These are phyloP conservation scores for Hymenochaete sp. DNA, from an alignment of 1,284 basidiomycete genomes.

Conservation along the genomic window DNA sequence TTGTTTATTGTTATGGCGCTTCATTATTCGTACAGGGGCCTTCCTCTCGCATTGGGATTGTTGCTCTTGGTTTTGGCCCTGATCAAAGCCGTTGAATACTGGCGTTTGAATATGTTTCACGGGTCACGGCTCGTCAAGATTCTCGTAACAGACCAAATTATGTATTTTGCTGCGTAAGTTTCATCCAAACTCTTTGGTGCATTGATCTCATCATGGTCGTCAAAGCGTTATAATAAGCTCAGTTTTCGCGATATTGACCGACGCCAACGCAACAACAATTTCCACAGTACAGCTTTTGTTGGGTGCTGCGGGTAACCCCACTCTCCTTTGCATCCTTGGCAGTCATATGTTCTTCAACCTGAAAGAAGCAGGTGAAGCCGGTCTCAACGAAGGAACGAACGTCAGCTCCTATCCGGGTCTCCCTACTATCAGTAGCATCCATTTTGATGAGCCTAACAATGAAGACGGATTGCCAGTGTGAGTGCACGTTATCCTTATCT, in stretches of 20 bases:
- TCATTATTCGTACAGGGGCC: too few species aligned
- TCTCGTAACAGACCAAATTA: slow-evolving; percentile 2
- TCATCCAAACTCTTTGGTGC: not conserved
- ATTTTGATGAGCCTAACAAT: too few species aligned
- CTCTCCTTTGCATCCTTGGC: slow-evolving; percentile 2
- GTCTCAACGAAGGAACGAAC: slow-evolving; percentile 1
- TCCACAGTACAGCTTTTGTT: not conserved
- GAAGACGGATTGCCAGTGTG: too few species aligned
- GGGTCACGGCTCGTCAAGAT: not conserved
- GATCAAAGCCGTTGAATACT: not conserved
- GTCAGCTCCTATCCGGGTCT: too few species aligned
- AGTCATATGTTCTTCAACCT: slow-evolving; percentile 3
- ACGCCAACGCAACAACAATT: not conserved
- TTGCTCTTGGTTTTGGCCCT: not conserved
- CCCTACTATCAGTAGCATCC: too few species aligned
- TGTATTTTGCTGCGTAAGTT: slow-evolving; percentile 3
- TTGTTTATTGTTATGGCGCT: too few species aligned
- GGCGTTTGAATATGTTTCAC: not conserved
- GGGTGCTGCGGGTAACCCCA: slow-evolving; percentile 4
- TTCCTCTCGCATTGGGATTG: too few species aligned
- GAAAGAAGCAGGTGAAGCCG: slow-evolving; percentile 5
- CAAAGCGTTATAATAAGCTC: not conserved
- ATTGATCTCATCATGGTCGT: not conserved
- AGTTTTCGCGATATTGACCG: not conserved
- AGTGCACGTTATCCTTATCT: too few species aligned